Evolutionary conservation across 2,329 filamentous ascomycete genomes (phyloP), one percentile per base, ranked within the genome.

Genomic region (Phaeosphaeria sp.): DNA sequence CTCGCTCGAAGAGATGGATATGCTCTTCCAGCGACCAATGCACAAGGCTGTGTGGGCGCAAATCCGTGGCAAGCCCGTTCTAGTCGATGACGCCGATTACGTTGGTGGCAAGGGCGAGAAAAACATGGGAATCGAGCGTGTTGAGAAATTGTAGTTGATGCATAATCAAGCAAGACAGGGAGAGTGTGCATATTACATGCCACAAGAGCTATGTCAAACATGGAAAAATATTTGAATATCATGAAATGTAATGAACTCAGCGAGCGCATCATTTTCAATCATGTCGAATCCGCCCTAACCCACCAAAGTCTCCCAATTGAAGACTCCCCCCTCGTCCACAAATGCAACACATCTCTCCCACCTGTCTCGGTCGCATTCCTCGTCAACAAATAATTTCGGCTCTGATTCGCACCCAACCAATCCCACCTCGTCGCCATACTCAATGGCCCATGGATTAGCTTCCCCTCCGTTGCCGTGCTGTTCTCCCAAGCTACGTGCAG

Each of bases 41-140:
- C 68, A 71, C 50, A 61, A 72, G 51, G 66, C 66, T n/a, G 71
- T 72, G 10, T 73, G 66, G 72, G 67, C 69, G 7, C 69, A 73
- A 50, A 41, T 73, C 18, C 63, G 65, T 11, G 66, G 68, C 6
- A 65, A 54, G 44, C 65, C 66, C 0, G 54, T 72, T 5, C 41
- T 69, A 13, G 52, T 63, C 11, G 65, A 65, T 17, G 54, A 63
- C n/a, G 60, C 63, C 9, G 65, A 66, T n/a, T 52, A 63, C 17
- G 58, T 62, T 18, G 55, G 55, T 13, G 62, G 58, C 9, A 60
- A 57, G 21, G 62, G 51, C 30, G 68, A 70, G 48, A 72, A 71
- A 22, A 56, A 64, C 5, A 33, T 61, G 13, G 62, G 61, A 5
- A 53, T 71, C 7, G 64, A 71, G 33, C 62, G 59, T 20, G 62